Evolutionary conservation across 2,329 filamentous ascomycete species (phyloP).

Genomic region (Plenodomus biglobosus): DNA sequence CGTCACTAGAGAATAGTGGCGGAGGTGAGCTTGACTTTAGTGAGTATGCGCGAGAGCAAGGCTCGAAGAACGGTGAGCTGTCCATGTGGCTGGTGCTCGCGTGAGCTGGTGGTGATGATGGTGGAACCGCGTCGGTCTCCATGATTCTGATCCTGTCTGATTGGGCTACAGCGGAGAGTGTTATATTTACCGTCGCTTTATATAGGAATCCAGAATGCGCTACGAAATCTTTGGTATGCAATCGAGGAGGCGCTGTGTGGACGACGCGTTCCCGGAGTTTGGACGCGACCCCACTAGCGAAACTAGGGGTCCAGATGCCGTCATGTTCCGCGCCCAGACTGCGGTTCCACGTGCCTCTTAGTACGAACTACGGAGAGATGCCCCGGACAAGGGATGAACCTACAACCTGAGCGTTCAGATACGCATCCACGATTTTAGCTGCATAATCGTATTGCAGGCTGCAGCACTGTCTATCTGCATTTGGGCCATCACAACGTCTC

Average conservation of each 20-base stretch:
- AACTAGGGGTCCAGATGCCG: slow-evolving; percentile 16
- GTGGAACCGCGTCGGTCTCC: slow-evolving; percentile 25
- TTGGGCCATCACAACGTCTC: too few relatives aligned
- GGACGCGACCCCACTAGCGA: slow-evolving; percentile 18
- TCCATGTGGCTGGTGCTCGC: slow-evolving; percentile 22
- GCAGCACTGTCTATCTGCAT: too few relatives aligned
- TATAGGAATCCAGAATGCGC: background rate
- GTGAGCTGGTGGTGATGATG: slow-evolving; percentile 25
- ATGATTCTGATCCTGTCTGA: slow-evolving; percentile 10
- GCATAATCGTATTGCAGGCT: too few relatives aligned
- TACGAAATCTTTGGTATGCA: background rate
- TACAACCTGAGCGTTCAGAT: background rate
- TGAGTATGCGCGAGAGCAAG: slow-evolving; percentile 16
- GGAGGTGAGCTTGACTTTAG: slow-evolving; percentile 38
- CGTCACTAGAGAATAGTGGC: slow-evolving; percentile 40
- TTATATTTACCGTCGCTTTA: background rate
- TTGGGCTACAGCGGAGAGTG: too few relatives aligned
- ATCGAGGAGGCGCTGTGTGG: slow-evolving; percentile 1
- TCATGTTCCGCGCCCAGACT: slow-evolving; percentile 17
- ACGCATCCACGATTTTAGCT: too few relatives aligned
- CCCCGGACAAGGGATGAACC: background rate
- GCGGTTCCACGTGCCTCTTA: slow-evolving; percentile 19
- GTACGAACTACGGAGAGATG: background rate
- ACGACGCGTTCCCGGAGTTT: slow-evolving; percentile 13
- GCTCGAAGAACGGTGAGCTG: slow-evolving; percentile 31